Conservation (phyloP, 257 asterid species). For the Leptodermis oblonga region DNA sequence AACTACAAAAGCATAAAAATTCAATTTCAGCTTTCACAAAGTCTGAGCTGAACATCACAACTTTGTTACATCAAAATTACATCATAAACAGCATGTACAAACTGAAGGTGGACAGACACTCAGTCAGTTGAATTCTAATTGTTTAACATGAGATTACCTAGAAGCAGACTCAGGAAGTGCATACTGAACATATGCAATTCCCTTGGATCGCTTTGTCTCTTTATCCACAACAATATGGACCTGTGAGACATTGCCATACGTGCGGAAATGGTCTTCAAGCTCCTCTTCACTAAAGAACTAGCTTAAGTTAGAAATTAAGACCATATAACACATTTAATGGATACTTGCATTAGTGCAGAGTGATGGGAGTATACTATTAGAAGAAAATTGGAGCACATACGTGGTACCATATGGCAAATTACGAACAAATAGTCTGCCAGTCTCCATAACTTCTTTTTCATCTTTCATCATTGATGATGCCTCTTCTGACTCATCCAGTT, state of each 20-base stretch:
- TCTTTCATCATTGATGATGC: constrained; percentile 37
- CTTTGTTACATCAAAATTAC: background rate
- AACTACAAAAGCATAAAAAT: background rate
- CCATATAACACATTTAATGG: background rate
- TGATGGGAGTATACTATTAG: background rate
- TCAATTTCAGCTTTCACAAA: background rate
- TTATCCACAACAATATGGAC: constrained; percentile 88
- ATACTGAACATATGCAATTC: constrained; percentile 72
- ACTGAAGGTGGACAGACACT: background rate
- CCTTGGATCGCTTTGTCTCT: constrained; percentile 86
- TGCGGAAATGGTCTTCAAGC: constrained; percentile 62
- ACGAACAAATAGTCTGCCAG: constrained; percentile 74
- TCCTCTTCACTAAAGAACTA: constrained; percentile 69
- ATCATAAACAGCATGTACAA: too few species aligned
- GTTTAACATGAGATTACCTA: constrained; percentile 43
- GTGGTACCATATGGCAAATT: constrained; percentile 83
- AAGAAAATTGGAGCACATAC: constrained; percentile 32
- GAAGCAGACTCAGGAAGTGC: constrained; percentile 82
- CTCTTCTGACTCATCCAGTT: constrained; percentile 28
- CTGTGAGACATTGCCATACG: constrained; percentile 59
- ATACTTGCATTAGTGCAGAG: background rate
- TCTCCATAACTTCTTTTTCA: constrained; percentile 46
- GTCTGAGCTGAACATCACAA: background rate
- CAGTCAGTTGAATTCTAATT: background rate
- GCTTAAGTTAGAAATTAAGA: background rate